Conservation (phyloP, 148 eudicot genomes). For the Diospyros kaki region DNA sequence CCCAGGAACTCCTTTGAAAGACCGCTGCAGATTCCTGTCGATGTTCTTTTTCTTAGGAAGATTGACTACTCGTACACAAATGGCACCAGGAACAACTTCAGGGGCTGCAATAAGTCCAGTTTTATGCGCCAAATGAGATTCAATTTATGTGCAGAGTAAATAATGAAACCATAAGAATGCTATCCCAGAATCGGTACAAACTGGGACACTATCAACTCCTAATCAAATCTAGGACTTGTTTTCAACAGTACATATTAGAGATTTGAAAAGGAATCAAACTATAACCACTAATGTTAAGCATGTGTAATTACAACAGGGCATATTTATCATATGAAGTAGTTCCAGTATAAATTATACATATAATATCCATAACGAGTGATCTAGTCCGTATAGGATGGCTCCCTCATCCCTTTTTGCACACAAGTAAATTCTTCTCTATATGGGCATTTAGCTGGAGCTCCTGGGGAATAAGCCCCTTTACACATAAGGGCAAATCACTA, state of each 20-base stretch:
- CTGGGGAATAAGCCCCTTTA: no score
- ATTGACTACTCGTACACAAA: constrained; percentile 70
- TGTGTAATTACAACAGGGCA: no score
- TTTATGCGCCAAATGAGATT: not conserved
- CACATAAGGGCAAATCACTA: no score
- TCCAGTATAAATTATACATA: no score
- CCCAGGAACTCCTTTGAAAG: constrained; percentile 76
- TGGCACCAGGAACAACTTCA: constrained; percentile 47
- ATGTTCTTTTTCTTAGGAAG: constrained; percentile 88
- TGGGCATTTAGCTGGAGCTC: no score
- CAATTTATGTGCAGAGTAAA: not conserved
- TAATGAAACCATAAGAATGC: not conserved
- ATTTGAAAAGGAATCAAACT: not conserved
- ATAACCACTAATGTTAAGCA: no score
- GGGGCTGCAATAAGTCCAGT: constrained; percentile 37
- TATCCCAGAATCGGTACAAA: not conserved
- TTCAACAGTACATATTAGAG: not conserved
- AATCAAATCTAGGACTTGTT: not conserved
- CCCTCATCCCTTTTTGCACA: no score
- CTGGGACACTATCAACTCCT: not conserved
- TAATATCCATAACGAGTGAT: no score
- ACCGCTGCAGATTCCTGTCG: constrained; percentile 64
- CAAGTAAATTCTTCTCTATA: no score
- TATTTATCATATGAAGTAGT: no score
- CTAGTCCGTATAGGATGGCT: no score